Percentiles rank a stretch among this genome's conserved stretches.
Evolutionary conservation across 2,329 filamentous ascomycete genomes (phyloP).

Genomic region (Arachnomyces sp.): DNA sequence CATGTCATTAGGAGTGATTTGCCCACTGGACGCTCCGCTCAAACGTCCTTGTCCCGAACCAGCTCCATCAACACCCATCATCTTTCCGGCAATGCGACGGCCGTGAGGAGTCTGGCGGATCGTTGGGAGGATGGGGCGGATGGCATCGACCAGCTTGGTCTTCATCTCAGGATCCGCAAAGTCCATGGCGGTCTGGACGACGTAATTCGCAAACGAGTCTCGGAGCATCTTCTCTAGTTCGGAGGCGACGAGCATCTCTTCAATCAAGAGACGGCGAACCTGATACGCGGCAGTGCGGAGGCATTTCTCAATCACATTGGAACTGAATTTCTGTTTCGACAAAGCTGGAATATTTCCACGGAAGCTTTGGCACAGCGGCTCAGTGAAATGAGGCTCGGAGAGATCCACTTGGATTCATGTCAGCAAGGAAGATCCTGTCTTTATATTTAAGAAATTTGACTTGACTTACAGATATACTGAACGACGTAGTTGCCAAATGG

Average conservation of each 20-base stretch:
- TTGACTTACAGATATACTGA: conserved; percentile 67
- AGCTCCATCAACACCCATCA: conserved; percentile 50
- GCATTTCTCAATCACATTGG: conserved; percentile 97
- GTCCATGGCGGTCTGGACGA: conserved; percentile 92
- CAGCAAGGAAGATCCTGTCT: too few species aligned
- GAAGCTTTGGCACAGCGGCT: conserved; percentile 79
- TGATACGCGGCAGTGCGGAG: conserved; percentile 71
- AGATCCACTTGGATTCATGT: conserved; percentile 55
- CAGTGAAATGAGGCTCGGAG: conserved; percentile 78
- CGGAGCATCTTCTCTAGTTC: conserved; percentile 85
- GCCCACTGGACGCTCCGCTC: conserved; percentile 25
- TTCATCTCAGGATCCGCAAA: conserved; percentile 69
- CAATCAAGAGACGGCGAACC: conserved; percentile 73
- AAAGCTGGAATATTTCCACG: conserved; percentile 60
- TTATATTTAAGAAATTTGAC: too few species aligned
- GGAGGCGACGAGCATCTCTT: conserved; percentile 65
- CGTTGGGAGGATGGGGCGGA: conserved; percentile 73
- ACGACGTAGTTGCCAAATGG: conserved; percentile 98
- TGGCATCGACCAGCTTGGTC: conserved; percentile 67
- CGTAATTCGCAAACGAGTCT: conserved; percentile 94
- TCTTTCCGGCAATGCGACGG: conserved; percentile 86
- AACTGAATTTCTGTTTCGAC: conserved; percentile 98
- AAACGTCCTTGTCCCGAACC: conserved; percentile 27
- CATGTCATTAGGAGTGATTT: conserved; percentile 34
- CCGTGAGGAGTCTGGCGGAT: conserved; percentile 92